Evolutionary conservation across 345 rosid species (phyloP).

Genomic region (Odontarrhena argentea): DNA sequence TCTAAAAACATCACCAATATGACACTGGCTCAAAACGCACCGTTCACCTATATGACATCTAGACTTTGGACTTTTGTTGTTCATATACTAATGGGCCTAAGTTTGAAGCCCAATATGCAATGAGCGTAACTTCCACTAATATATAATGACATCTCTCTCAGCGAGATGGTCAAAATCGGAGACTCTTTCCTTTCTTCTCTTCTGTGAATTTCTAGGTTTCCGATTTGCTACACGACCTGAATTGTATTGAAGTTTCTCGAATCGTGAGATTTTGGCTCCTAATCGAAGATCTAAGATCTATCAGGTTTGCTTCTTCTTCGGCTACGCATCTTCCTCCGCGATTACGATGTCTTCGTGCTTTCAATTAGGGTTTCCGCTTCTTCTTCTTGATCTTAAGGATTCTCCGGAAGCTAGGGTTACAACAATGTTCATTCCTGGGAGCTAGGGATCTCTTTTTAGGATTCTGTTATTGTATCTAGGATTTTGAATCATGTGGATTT

Average conservation of each 20-base stretch:
- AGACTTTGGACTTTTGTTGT: too few relatives aligned
- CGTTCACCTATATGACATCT: too few relatives aligned
- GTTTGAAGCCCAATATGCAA: too few relatives aligned
- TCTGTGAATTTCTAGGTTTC: background rate
- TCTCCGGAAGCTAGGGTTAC: constrained; percentile 29
- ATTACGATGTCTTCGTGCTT: constrained; percentile 30
- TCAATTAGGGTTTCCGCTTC: constrained; percentile 18
- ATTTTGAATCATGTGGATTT: background rate
- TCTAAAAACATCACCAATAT: too few relatives aligned
- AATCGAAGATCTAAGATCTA: background rate
- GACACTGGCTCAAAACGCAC: too few relatives aligned
- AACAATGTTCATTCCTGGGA: background rate
- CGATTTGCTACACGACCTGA: background rate
- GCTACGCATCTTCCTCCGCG: constrained; percentile 21
- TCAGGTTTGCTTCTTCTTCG: constrained; percentile 45
- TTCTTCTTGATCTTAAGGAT: constrained; percentile 5
- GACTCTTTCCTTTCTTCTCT: too few relatives aligned
- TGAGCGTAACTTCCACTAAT: too few relatives aligned
- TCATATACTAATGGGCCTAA: too few relatives aligned
- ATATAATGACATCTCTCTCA: too few relatives aligned
- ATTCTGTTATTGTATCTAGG: constrained; percentile 15
- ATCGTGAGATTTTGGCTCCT: background rate
- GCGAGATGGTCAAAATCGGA: too few relatives aligned
- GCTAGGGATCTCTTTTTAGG: constrained; percentile 7
- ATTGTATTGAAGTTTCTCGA: background rate